A percentile compares a stretch with the other conserved stretches of the same genome.
phyloP scores from a whole-genome alignment of 768 basidiomycete species.

The Tulasnella calospora region DNA sequence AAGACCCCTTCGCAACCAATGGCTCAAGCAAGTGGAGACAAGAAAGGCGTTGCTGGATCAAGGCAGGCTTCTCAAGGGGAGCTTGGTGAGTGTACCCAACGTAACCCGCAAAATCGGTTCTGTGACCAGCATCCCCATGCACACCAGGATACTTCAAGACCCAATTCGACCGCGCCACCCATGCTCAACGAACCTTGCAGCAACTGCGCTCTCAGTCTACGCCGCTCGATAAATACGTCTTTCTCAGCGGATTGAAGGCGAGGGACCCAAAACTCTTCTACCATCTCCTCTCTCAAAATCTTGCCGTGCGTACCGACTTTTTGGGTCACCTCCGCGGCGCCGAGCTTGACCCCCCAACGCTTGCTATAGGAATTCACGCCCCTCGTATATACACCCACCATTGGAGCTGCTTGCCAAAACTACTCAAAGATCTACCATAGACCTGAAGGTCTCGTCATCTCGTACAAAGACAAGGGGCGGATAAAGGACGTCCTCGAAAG shows the following conservation, averaged over 20 bases:
- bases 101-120: background rate
- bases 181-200: conserved; percentile 8
- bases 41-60: background rate
- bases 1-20: background rate
- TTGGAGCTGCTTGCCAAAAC: conserved; percentile 81
- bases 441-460: conserved; percentile 47
- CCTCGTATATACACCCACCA: conserved; percentile 72
- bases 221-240: conserved; percentile 36
- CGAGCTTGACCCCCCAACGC: background rate
- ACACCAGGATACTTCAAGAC: conserved; percentile 6
- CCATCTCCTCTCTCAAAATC: conserved; percentile 34
- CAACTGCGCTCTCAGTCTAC: conserved; percentile 3
- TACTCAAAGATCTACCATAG: conserved; percentile 72
- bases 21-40: background rate
- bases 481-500: conserved; percentile 63
- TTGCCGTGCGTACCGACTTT: conserved; percentile 32
- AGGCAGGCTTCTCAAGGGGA: background rate
- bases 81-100: background rate
- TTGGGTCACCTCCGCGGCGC: background rate
- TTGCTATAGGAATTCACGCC: conserved; percentile 33
- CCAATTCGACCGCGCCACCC: background rate
- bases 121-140: background rate
- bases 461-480: conserved; percentile 76
- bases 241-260: conserved; percentile 34
- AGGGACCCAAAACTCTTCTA: conserved; percentile 39